Evolutionary conservation across 2,329 filamentous ascomycete genomes (phyloP).

Genomic region (Conoideocrella luteorostrata): DNA sequence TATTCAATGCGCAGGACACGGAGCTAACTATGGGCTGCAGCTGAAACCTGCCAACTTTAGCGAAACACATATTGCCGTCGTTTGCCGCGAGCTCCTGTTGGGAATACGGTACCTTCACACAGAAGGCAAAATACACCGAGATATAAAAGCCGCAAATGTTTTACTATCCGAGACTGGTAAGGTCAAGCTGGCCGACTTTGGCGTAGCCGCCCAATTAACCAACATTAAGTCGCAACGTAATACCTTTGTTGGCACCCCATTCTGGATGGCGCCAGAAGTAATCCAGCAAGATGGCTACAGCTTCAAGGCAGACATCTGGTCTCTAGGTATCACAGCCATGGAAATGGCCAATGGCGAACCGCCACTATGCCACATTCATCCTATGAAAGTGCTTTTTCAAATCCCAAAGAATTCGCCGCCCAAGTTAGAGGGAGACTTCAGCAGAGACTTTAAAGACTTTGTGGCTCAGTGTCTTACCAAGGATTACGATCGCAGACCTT

Average conservation of each 20-base stretch:
- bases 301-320: slow-evolving; percentile 93
- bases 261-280: slow-evolving; percentile 95
- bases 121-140: slow-evolving; percentile 92
- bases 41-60: slow-evolving; percentile 84
- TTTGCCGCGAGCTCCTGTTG: slow-evolving; percentile 83
- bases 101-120: slow-evolving; percentile 90
- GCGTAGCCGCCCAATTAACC: slow-evolving; percentile 90
- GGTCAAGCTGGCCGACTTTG: slow-evolving; percentile 95
- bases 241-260: slow-evolving; percentile 95
- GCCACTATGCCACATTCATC: slow-evolving; percentile 78
- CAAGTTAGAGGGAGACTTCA: slow-evolving; percentile 77
- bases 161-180: slow-evolving; percentile 85
- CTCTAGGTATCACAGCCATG: slow-evolving; percentile 83
- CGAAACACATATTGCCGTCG: slow-evolving; percentile 87
- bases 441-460: slow-evolving; percentile 90
- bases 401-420: slow-evolving; percentile 87
- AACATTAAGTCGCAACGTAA: slow-evolving; percentile 97
- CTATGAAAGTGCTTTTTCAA: slow-evolving; percentile 89
- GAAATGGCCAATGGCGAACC: slow-evolving; percentile 85
- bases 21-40: slow-evolving; percentile 40
- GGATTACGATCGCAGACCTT: slow-evolving; percentile 76
- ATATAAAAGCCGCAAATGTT: slow-evolving; percentile 95
- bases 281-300: slow-evolving; percentile 80
- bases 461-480: slow-evolving; percentile 86
- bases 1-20: too few species aligned